Base-by-base conservation (phyloP, 1,284 basidiomycete genomes). In the Rhodotorula sp. region DNA sequence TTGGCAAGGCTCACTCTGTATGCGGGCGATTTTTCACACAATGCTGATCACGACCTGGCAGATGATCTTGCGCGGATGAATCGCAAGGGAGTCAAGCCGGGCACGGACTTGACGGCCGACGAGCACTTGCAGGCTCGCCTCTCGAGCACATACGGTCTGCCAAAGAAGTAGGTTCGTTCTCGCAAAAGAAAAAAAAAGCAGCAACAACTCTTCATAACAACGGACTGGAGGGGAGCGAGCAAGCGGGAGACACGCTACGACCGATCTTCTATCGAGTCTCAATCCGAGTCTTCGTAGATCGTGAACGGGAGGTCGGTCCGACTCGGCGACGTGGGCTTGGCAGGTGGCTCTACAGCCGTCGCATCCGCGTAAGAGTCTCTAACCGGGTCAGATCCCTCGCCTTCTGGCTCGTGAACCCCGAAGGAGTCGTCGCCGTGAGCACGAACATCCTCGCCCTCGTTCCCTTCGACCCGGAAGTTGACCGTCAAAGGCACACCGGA, bases 31-130 rank as follows among this genome's bases (percentile, higher is more conserved):
- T 22, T 7, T 10, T 6, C 12, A 7, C 15, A 33, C 17, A 24
- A 44, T 56, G 59, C 60, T 12, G 29, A 20, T 53, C 48, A 20
- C 6, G 1, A 3, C 4, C 24, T 2, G 0, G 2, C 54, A 74
- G 73, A 64, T 45, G 73, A 75, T 57, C 48, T 73, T 18, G 66
- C 45, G 14, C 30, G 74, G 4, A 71, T 75, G 74, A 64, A 69
- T 24, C 61, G 69, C 14, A 75, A 75, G 42, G 74, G 74, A 5
- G 69, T 70, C 26, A 61, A 46, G n/a, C 64, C 67, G 0, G 74
- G 74, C 1, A 53, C 37, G 2, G 69, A 70, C 0, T 45, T 75
- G 20, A 71, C 74, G 3, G 61, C 71, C 6, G 48, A 55, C 24
- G 59, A 69, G 29, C 74, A 75, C 33, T 61, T 75, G 4, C 55